Evolutionary conservation across 148 eudicot species (phyloP).

Genomic region (Heliamphora exappendiculata): DNA sequence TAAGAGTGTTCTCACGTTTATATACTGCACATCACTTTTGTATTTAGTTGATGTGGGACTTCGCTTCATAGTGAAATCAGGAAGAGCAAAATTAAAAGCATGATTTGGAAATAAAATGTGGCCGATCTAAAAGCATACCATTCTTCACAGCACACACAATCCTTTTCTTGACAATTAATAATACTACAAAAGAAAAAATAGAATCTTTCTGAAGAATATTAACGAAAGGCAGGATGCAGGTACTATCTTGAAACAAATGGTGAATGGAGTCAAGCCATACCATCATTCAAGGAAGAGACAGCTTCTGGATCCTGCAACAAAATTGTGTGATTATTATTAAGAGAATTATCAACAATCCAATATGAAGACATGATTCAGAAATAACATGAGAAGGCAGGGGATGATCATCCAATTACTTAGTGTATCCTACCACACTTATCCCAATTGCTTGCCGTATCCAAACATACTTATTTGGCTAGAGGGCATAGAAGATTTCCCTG

Average conservation of each 20-base stretch:
- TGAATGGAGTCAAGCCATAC: conserved; percentile 23
- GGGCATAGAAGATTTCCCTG: background rate
- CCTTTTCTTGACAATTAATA: background rate
- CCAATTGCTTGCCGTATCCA: no score
- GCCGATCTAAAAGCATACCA: background rate
- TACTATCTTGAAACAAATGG: background rate
- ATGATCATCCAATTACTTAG: background rate
- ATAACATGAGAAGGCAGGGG: background rate
- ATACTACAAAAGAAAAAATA: background rate
- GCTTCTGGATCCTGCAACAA: conserved; percentile 35
- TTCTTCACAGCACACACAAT: background rate
- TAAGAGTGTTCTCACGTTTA: no score
- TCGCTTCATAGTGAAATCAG: no score
- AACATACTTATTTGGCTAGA: background rate
- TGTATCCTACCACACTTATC: no score
- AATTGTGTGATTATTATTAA: background rate
- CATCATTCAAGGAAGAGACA: conserved; percentile 39
- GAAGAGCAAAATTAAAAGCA: no score
- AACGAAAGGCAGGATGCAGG: background rate
- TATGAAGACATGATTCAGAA: background rate
- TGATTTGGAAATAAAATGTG: background rate
- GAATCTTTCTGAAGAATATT: background rate
- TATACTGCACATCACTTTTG: no score
- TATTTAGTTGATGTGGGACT: no score
- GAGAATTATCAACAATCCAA: background rate